phyloP scores from a whole-genome alignment of 2,329 filamentous ascomycete species.

The Paracoccidioides lutzii region DNA sequence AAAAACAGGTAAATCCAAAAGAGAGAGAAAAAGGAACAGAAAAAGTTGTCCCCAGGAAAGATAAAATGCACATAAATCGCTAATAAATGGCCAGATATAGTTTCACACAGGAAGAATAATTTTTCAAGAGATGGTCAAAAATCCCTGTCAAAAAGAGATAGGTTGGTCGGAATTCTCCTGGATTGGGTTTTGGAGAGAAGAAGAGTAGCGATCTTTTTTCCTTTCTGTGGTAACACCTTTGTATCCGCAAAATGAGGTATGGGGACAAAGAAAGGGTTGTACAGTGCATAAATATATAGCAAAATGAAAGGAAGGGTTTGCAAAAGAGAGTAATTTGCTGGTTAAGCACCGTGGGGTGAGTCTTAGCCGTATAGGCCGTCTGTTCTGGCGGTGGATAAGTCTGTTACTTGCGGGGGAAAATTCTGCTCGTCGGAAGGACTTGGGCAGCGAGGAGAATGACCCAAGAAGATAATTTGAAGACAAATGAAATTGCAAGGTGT shows the following conservation, averaged over 20 bases:
- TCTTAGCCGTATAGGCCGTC: background rate
- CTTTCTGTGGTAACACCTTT: background rate
- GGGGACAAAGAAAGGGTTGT: background rate
- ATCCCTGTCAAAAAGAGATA: background rate
- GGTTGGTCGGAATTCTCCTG: background rate
- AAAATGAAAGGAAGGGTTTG: background rate
- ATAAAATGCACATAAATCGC: background rate
- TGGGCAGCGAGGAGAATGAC: background rate
- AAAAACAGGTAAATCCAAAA: background rate
- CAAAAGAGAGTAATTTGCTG: background rate
- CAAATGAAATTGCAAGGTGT: constrained; percentile 5
- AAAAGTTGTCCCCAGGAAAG: background rate
- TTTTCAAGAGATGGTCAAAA: background rate
- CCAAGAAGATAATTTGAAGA: background rate
- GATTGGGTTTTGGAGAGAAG: background rate
- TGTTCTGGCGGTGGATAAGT: background rate
- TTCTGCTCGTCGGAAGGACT: background rate
- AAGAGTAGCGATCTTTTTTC: background rate
- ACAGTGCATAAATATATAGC: background rate
- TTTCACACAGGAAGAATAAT: background rate
- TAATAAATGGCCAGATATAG: background rate
- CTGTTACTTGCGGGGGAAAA: background rate
- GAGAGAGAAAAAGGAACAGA: background rate
- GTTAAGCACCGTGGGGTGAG: background rate
- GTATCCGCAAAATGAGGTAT: background rate